These are phyloP conservation scores for Eucalyptus paniculata DNA, from an alignment of 345 rosid genomes.

Conservation along the genomic window DNA sequence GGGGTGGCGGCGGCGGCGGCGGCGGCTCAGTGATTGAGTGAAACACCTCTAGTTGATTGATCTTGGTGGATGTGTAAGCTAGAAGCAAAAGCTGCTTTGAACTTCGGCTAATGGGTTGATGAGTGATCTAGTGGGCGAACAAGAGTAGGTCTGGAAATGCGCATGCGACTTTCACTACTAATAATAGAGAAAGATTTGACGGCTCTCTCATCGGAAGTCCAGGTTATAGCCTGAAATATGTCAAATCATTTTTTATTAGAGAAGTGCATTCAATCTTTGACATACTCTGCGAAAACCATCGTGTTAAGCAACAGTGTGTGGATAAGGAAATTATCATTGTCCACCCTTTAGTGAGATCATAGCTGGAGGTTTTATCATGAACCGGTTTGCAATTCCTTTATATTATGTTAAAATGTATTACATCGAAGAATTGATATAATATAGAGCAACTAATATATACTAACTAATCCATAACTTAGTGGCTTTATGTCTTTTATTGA, in stretches of 20 bases:
- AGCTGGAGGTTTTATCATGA: neutral
- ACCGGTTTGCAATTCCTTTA: neutral
- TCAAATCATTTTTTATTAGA: neutral
- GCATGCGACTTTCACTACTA: neutral
- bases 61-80: neutral
- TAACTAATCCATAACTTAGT: neutral
- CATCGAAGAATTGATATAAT: fast-evolving
- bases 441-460: fast-evolving
- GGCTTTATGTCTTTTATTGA: neutral
- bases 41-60: neutral
- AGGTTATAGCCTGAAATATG: neutral
- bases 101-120: neutral
- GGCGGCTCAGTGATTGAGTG: neutral
- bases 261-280: neutral
- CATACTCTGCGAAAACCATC: neutral
- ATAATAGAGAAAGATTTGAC: neutral
- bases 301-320: neutral
- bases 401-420: neutral
- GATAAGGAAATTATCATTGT: neutral
- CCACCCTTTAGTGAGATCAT: neutral
- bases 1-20: neutral
- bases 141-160: neutral
- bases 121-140: neutral
- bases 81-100: neutral
- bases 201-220: neutral